Percentiles rank a stretch among this genome's conserved stretches.
These are phyloP conservation scores for Clavispora fructus DNA, from an alignment of 805 yeast genomes.

Conservation along the genomic window DNA sequence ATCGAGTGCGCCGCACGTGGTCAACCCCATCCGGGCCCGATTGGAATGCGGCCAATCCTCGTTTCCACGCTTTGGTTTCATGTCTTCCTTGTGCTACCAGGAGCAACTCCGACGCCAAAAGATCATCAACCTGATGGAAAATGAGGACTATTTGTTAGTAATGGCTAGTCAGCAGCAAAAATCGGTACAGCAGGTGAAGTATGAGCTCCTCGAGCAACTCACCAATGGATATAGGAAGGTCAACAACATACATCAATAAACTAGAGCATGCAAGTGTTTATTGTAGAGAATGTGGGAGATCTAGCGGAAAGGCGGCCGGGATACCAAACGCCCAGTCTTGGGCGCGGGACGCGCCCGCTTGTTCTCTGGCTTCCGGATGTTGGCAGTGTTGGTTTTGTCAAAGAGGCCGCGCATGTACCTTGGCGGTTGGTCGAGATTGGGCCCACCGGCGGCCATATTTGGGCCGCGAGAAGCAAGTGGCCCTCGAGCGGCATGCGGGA, in stretches of 20 bases:
- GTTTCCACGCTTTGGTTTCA: background rate
- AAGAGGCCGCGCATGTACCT: constrained; percentile 38
- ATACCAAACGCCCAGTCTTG: constrained; percentile 1
- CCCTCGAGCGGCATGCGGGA: background rate
- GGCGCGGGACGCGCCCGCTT: constrained; percentile 1
- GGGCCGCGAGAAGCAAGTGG: constrained; percentile 1
- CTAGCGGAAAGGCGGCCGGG: constrained; percentile 1
- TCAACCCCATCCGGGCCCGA: no score
- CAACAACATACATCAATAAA: background rate
- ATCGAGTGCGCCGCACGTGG: background rate
- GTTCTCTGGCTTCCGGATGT: constrained; percentile 2
- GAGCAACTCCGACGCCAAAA: constrained; percentile 24
- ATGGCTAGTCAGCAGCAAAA: constrained; percentile 39
- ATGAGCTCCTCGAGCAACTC: constrained; percentile 29
- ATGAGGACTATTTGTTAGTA: constrained; percentile 31
- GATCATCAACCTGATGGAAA: constrained; percentile 36
- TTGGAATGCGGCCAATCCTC: no score
- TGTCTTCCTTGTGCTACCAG: constrained; percentile 12
- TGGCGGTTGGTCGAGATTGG: constrained; percentile 41
- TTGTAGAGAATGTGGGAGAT: background rate
- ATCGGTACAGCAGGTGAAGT: constrained; percentile 37
- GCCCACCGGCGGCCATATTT: constrained; percentile 9
- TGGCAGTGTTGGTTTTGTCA: constrained; percentile 14
- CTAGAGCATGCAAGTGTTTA: background rate
- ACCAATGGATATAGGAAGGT: background rate